These are phyloP conservation scores for Myotisia sp. DNA, from an alignment of 2,329 filamentous ascomycete genomes.

Conservation along the genomic window DNA sequence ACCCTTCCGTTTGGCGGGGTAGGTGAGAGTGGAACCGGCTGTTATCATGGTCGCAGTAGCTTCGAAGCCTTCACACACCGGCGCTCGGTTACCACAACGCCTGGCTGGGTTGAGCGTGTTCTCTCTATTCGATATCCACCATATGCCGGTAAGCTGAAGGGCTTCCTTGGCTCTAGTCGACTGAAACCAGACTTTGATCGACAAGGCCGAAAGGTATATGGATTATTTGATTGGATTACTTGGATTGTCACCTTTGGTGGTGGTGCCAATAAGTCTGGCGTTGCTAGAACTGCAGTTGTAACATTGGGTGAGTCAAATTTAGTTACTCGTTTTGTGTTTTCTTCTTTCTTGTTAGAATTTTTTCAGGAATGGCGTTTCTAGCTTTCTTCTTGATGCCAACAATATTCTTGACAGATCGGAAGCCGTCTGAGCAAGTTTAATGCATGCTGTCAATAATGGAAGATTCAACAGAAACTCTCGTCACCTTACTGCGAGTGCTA, in stretches of 20 bases:
- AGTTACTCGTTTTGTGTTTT: conserved; percentile 1
- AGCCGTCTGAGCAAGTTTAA: too few species aligned
- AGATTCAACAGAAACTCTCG: conserved; percentile 1
- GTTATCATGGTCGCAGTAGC: conserved; percentile 60
- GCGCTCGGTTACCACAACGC: conserved; percentile 44
- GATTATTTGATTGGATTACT: conserved; percentile 25
- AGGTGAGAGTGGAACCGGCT: conserved; percentile 60
- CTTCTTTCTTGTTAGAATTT: conserved; percentile 1
- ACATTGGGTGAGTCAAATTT: conserved; percentile 27
- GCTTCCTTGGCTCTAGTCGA: conserved; percentile 37
- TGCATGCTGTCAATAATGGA: background rate
- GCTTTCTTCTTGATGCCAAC: background rate
- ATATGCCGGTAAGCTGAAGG: conserved; percentile 42
- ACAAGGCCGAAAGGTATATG: conserved; percentile 31
- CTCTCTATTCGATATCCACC: conserved; percentile 47
- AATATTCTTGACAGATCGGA: too few species aligned
- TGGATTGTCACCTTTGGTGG: conserved; percentile 29
- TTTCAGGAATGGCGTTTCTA: conserved; percentile 4
- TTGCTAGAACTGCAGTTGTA: conserved; percentile 22
- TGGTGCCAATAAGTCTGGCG: conserved; percentile 25
- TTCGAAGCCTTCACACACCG: conserved; percentile 51
- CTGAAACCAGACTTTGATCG: conserved; percentile 48
- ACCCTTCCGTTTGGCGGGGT: conserved; percentile 72
- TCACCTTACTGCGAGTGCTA: conserved; percentile 1
- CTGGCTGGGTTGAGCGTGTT: conserved; percentile 45